phyloP scores from a whole-genome alignment of 495 filamentous ascomycete species.

The Aspergillus cavernicola region DNA sequence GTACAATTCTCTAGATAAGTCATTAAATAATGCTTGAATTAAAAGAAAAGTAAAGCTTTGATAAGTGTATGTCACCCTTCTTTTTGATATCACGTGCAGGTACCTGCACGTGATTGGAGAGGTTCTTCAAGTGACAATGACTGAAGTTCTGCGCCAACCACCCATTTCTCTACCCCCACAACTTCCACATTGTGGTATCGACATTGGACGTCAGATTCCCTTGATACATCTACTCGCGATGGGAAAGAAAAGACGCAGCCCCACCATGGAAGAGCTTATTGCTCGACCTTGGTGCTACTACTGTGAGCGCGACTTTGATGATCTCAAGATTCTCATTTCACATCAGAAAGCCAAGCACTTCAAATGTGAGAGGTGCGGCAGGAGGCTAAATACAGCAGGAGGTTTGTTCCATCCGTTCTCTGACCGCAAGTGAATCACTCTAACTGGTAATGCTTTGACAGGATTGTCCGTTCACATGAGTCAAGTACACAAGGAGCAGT shows the following conservation, averaged over 20 bases:
- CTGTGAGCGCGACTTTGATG: conserved; percentile 97
- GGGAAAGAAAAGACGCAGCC: conserved; percentile 55
- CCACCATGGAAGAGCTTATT: conserved; percentile 82
- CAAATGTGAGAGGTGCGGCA: conserved; percentile 86
- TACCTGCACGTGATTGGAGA: not conserved
- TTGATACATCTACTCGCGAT: not conserved
- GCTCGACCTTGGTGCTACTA: conserved; percentile 96
- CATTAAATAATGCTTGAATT: too few relatives aligned
- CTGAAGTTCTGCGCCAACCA: too few relatives aligned
- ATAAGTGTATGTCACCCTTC: not conserved
- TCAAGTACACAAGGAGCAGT: conserved; percentile 93
- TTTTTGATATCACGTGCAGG: not conserved
- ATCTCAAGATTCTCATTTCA: conserved; percentile 89
- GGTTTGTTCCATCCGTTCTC: conserved; percentile 52
- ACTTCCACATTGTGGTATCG: not conserved
- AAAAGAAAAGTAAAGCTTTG: too few relatives aligned
- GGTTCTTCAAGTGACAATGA: not conserved
- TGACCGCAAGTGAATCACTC: not conserved
- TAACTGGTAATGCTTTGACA: conserved; percentile 32
- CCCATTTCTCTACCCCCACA: too few relatives aligned
- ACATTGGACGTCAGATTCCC: not conserved
- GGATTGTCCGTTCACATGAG: conserved; percentile 95
- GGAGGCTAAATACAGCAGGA: conserved; percentile 90
- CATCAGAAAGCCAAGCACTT: conserved; percentile 99
- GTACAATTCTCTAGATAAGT: not conserved